phyloP scores from a whole-genome alignment of 2,329 filamentous ascomycete species.

The Penicillium sp. region DNA sequence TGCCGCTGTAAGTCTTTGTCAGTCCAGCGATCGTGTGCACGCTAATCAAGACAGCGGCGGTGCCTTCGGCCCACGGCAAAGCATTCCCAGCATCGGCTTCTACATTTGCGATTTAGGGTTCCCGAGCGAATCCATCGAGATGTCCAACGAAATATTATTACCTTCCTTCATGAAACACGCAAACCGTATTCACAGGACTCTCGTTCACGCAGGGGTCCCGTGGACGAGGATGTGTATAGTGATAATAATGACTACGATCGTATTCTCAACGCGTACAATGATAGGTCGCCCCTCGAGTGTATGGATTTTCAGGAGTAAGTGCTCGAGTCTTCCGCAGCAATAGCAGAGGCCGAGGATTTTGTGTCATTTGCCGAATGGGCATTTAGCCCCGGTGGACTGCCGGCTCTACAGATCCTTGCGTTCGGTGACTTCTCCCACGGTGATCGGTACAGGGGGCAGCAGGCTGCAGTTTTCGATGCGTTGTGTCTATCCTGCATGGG shows the following conservation, averaged over 20 bases:
- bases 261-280: not conserved
- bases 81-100: constrained; percentile 3
- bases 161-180: not conserved
- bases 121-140: constrained; percentile 1
- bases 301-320: not conserved
- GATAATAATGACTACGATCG: not conserved
- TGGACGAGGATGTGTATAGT: not conserved
- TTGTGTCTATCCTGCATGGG: not conserved
- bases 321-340: not conserved
- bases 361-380: constrained; percentile 7
- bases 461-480: constrained; percentile 4
- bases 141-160: not conserved
- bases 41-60: not conserved
- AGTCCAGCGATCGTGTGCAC: not conserved
- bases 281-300: not conserved
- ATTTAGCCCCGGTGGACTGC: constrained; percentile 6
- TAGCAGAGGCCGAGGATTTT: not conserved
- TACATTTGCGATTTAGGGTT: constrained; percentile 7
- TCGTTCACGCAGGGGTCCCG: not conserved
- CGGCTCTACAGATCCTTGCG: constrained; percentile 6
- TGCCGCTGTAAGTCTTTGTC: constrained; percentile 2
- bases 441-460: constrained; percentile 5
- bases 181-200: not conserved
- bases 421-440: constrained; percentile 11
- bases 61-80: not conserved